Percentiles rank a stretch among this genome's conserved stretches.
Conservation (phyloP, 306 rosid species). For the Canavalia ensiformis region DNA sequence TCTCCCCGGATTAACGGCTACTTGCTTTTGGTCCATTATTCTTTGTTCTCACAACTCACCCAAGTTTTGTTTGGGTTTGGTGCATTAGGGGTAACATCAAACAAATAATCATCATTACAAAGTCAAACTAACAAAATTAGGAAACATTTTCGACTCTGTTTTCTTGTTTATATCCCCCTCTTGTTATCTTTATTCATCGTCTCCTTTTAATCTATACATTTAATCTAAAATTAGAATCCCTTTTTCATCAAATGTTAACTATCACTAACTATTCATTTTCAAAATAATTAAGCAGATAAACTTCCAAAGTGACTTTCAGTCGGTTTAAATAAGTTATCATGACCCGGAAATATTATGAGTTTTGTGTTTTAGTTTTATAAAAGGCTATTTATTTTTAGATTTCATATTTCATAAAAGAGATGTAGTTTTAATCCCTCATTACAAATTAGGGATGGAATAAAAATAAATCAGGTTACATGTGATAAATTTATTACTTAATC, state of each 20-base stretch:
- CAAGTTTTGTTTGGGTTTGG: not conserved
- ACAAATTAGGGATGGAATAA: too few species aligned
- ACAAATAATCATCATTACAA: not conserved
- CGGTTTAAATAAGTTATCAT: not conserved
- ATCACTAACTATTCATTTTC: not conserved
- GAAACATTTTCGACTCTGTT: not conserved
- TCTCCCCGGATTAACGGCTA: conserved; percentile 44
- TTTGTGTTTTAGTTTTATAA: too few species aligned
- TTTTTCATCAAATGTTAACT: not conserved
- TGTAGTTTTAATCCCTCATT: too few species aligned
- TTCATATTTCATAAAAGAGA: too few species aligned
- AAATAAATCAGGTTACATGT: too few species aligned
- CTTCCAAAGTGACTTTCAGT: not conserved
- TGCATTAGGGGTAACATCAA: conserved; percentile 20
- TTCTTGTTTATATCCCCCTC: not conserved
- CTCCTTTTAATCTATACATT: not conserved
- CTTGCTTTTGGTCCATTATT: not conserved
- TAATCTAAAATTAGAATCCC: not conserved
- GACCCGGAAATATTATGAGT: too few species aligned
- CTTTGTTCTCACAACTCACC: conserved; percentile 12
- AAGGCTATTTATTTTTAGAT: too few species aligned
- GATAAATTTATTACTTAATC: too few species aligned
- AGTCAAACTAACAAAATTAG: conserved; percentile 29
- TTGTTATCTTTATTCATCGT: not conserved
- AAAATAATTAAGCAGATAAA: not conserved